phyloP scores from a whole-genome alignment of 2,329 filamentous ascomycete genomes.

The Colletotrichum sp. region DNA sequence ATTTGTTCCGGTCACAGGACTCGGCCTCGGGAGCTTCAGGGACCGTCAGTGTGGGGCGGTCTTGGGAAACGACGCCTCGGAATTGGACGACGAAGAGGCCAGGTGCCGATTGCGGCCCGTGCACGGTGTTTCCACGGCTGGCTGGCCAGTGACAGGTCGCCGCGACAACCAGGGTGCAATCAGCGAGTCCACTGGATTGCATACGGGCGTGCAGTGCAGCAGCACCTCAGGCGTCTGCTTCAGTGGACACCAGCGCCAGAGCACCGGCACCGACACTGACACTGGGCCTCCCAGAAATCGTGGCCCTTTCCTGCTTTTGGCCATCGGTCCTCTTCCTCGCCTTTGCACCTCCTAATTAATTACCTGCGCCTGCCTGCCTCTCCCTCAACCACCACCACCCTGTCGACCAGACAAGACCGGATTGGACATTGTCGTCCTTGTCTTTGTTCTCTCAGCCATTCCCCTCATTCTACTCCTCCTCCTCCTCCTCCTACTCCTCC shows the following conservation, averaged over 20 bases:
- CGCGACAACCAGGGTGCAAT: slow-evolving; percentile 8
- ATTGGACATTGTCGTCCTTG: background rate
- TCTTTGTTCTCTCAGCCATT: background rate
- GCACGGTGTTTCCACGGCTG: background rate
- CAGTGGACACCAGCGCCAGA: background rate
- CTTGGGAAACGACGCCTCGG: background rate
- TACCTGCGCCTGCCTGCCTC: background rate
- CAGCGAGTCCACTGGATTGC: background rate
- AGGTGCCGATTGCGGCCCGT: slow-evolving; percentile 3
- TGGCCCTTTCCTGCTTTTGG: background rate
- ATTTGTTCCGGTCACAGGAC: background rate
- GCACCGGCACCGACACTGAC: background rate
- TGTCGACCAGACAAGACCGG: background rate
- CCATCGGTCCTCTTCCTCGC: background rate
- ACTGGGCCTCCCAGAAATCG: background rate
- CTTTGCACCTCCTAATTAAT: background rate
- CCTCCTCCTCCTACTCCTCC: background rate
- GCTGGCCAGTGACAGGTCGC: background rate
- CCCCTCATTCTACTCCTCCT: background rate
- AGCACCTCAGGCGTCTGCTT: background rate
- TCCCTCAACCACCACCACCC: background rate
- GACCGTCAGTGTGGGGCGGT: background rate
- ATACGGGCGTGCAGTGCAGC: background rate
- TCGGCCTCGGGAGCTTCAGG: slow-evolving; percentile 18
- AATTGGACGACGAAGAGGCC: background rate